These are phyloP conservation scores for Hypoxylon sp. DNA, from an alignment of 2,329 filamentous ascomycete species.

Conservation along the genomic window DNA sequence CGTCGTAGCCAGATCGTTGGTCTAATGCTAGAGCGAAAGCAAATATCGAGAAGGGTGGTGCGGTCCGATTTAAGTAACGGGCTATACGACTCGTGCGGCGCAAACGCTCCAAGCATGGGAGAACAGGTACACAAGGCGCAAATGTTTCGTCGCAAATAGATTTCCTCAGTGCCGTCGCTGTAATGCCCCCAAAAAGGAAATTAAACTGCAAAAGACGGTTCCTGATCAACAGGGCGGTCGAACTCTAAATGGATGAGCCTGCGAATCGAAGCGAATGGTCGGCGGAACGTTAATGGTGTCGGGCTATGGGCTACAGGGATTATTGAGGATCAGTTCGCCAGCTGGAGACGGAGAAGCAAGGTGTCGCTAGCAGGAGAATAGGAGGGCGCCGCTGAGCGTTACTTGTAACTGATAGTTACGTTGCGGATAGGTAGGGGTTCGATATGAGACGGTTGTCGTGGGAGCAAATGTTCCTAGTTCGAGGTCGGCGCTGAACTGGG, in stretches of 20 bases:
- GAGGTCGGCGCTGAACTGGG: conserved; percentile 15
- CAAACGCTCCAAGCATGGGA: conserved; percentile 31
- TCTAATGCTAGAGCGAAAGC: conserved; percentile 9
- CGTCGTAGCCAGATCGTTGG: conserved; percentile 8
- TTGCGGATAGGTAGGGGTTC: conserved; percentile 21
- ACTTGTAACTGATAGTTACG: conserved; percentile 31
- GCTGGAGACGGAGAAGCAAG: not conserved
- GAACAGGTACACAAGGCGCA: conserved; percentile 8
- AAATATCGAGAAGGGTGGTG: conserved; percentile 5
- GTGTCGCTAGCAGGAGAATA: conserved; percentile 13
- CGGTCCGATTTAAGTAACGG: conserved; percentile 14
- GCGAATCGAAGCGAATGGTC: conserved; percentile 6
- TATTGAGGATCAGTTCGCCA: conserved; percentile 12
- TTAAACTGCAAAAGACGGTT: conserved; percentile 17
- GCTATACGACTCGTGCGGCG: conserved; percentile 21
- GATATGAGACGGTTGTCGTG: conserved; percentile 41
- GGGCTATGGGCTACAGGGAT: conserved; percentile 15
- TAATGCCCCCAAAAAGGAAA: conserved; percentile 1
- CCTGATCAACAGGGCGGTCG: conserved; percentile 8
- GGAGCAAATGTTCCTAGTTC: conserved; percentile 38
- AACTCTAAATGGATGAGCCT: conserved; percentile 26
- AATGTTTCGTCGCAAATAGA: conserved; percentile 9
- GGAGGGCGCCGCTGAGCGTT: conserved; percentile 9
- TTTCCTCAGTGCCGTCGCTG: conserved; percentile 9
- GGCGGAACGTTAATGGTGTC: conserved; percentile 21